Conservation (phyloP, 1,284 basidiomycete species). For the Psilocybe mexicana region DNA sequence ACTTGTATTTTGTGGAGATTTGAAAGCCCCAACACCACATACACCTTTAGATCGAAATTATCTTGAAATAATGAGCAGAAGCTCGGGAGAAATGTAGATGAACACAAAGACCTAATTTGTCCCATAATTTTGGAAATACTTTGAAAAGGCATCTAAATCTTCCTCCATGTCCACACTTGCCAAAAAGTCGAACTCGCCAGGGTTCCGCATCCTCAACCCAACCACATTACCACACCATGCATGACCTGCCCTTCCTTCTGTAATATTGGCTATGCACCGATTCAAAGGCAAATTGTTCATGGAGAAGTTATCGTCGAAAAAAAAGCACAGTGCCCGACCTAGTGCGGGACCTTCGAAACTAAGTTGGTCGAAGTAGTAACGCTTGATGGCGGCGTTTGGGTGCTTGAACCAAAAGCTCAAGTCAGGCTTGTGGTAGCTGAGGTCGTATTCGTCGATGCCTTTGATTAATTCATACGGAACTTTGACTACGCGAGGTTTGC, state of each 20-base stretch:
- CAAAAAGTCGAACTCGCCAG: not conserved
- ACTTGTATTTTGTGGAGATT: too few relatives aligned
- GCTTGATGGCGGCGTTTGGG: not conserved
- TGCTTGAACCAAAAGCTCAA: constrained; percentile 4
- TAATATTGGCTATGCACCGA: not conserved
- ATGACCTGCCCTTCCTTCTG: not conserved
- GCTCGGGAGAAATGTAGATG: too few relatives aligned
- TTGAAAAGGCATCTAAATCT: constrained; percentile 1
- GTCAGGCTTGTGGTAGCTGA: not conserved
- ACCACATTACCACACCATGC: constrained; percentile 5
- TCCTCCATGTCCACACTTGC: constrained; percentile 1
- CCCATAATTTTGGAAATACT: constrained; percentile 4
- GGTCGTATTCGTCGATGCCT: not conserved
- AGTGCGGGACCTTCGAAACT: constrained; percentile 1
- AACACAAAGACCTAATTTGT: not conserved
- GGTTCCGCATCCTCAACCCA: constrained; percentile 1
- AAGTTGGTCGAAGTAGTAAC: not conserved
- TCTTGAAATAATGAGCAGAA: too few relatives aligned
- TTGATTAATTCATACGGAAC: not conserved
- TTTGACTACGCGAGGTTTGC: constrained; percentile 4
- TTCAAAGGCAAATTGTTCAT: constrained; percentile 1
- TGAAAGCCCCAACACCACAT: too few relatives aligned
- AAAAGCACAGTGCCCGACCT: not conserved
- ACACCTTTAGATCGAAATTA: too few relatives aligned
- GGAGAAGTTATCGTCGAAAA: constrained; percentile 3